Evolutionary conservation across 2,329 filamentous ascomycete genomes (phyloP).

Genomic region (Trichophyton simii): DNA sequence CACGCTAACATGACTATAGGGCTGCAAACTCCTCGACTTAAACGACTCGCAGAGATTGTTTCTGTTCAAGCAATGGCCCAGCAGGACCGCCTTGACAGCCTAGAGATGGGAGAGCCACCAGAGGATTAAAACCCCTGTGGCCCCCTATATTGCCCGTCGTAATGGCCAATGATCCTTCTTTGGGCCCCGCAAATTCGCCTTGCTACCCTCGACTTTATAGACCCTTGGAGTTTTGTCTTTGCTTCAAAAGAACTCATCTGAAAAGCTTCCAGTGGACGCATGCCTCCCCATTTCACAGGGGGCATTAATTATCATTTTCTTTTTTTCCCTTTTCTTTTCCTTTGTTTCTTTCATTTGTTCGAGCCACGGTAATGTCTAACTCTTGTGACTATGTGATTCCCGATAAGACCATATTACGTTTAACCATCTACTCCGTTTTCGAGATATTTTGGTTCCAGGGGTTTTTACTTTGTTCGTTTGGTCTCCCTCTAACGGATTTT

Average conservation of each 20-base stretch:
- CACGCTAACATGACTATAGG: constrained; percentile 38
- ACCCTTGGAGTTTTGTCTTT: not conserved
- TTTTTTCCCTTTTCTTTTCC: not conserved
- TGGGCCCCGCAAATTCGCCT: not conserved
- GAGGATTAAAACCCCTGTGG: not conserved
- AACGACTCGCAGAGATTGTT: constrained; percentile 95
- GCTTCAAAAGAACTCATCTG: not conserved
- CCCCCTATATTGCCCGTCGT: not conserved
- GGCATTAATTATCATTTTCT: not conserved
- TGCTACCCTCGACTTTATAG: not conserved
- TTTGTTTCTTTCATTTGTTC: not conserved
- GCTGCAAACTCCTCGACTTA: constrained; percentile 90
- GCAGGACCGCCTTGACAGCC: constrained; percentile 64
- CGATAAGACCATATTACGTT: constrained; percentile 1
- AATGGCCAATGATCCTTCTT: not conserved
- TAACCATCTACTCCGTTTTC: constrained; percentile 2
- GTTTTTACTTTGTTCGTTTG: constrained; percentile 1
- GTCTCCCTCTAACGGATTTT: constrained; percentile 1
- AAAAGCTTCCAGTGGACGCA: not conserved
- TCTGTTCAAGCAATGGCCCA: constrained; percentile 92
- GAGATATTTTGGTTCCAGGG: constrained; percentile 2
- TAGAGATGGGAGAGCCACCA: constrained; percentile 19
- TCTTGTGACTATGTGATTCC: constrained; percentile 1
- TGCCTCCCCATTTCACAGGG: too few relatives aligned
- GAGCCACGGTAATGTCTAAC: constrained; percentile 2